Evolutionary conservation across 2,329 filamentous ascomycete genomes (phyloP).

Genomic region (Diaporthe batatas): DNA sequence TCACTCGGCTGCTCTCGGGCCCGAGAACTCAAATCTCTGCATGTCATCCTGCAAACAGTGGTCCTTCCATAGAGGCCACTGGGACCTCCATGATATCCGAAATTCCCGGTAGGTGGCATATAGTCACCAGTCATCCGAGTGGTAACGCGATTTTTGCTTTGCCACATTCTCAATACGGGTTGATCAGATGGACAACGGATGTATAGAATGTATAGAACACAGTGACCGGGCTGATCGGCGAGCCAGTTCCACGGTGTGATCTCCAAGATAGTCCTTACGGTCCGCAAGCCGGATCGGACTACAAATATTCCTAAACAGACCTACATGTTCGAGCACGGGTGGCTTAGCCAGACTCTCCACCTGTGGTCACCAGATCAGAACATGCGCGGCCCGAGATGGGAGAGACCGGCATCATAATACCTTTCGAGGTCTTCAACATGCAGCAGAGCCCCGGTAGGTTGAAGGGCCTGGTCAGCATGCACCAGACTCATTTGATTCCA

Average conservation of each 20-base stretch:
- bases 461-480: background rate
- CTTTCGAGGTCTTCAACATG: background rate
- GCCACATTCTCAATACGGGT: background rate
- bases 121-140: background rate
- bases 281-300: background rate
- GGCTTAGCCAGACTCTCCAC: background rate
- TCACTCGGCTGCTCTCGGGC: background rate
- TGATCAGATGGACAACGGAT: too few species aligned
- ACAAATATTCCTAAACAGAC: too few species aligned
- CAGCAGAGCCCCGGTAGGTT: too few species aligned
- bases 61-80: background rate
- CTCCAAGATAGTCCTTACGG: background rate
- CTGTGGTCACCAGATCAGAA: too few species aligned
- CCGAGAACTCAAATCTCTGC: too few species aligned
- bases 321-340: too few species aligned
- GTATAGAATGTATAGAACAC: too few species aligned
- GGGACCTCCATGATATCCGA: background rate
- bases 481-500: background rate
- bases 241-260: background rate
- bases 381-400: too few species aligned
- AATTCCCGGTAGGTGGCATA: background rate
- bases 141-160: background rate
- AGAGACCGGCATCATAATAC: too few species aligned
- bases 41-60: too few species aligned
- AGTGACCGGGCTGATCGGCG: background rate